phyloP scores from a whole-genome alignment of 371 early-diverging fungal species.

The Haplosporangium sp. region DNA sequence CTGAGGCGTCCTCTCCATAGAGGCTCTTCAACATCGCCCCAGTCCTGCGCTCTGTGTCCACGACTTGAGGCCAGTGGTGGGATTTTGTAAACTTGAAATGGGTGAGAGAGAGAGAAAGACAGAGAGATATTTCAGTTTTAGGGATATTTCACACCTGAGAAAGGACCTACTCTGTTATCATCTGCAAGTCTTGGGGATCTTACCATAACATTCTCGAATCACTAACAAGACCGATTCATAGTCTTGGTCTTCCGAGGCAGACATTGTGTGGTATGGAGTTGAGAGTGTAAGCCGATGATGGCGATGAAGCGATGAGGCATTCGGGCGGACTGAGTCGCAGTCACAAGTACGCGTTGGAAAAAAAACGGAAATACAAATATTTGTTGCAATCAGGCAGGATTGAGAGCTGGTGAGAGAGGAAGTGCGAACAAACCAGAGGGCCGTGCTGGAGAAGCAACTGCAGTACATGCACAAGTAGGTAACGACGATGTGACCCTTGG shows the following conservation, averaged over 20 bases:
- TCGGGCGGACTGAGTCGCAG: not conserved
- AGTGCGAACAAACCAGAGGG: no score
- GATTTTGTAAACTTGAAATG: constrained; percentile 75
- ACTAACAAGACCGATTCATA: constrained; percentile 86
- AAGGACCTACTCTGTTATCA: not conserved
- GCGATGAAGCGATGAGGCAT: not conserved
- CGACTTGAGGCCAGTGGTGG: constrained; percentile 81
- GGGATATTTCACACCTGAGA: not conserved
- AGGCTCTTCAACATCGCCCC: constrained; percentile 83
- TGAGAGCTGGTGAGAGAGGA: no score
- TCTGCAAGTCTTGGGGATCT: not conserved
- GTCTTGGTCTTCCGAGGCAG: constrained; percentile 59
- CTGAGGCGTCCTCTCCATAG: constrained; percentile 90
- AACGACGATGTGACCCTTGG: no score
- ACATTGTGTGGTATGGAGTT: constrained; percentile 1
- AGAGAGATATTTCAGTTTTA: no score
- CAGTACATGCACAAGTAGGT: no score
- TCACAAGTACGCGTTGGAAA: not conserved
- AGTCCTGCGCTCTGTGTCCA: constrained; percentile 85
- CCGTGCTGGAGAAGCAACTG: no score
- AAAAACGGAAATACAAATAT: not conserved
- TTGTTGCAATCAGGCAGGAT: no score
- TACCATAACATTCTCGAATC: constrained; percentile 85
- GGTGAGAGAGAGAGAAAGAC: not conserved
- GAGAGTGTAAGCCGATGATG: not conserved